Base-by-base conservation (phyloP, 352 stramenopile species). In the Ophiocytium majus region DNA sequence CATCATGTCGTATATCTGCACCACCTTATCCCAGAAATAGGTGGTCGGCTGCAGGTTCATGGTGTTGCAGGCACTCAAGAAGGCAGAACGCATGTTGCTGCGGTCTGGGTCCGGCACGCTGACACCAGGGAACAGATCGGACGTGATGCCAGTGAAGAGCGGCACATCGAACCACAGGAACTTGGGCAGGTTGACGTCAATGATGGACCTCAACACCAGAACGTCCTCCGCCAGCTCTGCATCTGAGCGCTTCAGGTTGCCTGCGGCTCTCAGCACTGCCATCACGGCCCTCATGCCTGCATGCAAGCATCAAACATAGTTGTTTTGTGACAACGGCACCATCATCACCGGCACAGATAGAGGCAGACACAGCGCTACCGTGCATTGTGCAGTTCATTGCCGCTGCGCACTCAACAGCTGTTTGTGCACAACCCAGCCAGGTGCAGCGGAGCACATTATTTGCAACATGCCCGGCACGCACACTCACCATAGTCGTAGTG, bases 1-100 rank as follows among this genome's bases (percentile, higher is more conserved):
- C 79, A 95, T 94, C 92, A 96, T 98, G 83, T 98, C 95, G 89
- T 98, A 98, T 57, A 98, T 95, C 88, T 98, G 94, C 5, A 98
- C 92, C 10, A 98, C 94, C 89, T 87, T 66, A 9, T 63, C 95
- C 57, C 97, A 92, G 80, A 98, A 97, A 78, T 96, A 97, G 0
- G 93, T 91, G 5, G 94, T 93, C 0, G 93, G 91, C 76, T 98
- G 95, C 0, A 98, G 87, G 63, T 93, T 93, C 74, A 92, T 90
- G 23, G 92, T 91, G 33, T 93, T 89, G 34, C 93, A 97, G 74
- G 92, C 91, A 0, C 96, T 90, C 50, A 96, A 92, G 57, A 98
- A 97, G 5, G 96, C 94, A 63, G 92, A 63, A n/a, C 94, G 94
- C 14, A 98, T 91, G 0, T 92, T 92, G 17, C 91, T 90, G 37